phyloP scores from a whole-genome alignment of 23 red algal genomes.

The Gracilaria caudata region DNA sequence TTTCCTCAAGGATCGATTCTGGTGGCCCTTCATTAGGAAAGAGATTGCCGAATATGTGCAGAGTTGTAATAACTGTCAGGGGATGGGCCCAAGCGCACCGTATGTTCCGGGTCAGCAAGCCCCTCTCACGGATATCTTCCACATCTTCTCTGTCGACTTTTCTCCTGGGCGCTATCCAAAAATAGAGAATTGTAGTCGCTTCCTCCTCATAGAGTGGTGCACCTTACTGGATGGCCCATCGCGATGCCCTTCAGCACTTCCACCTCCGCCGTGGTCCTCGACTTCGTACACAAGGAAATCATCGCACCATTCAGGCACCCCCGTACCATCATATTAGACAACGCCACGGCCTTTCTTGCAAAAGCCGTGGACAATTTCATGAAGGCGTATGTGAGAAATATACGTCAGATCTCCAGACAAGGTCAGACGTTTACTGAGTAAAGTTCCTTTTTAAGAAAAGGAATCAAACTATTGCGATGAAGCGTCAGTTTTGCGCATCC shows the following conservation, averaged over 20 bases:
- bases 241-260: background rate
- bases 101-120: background rate
- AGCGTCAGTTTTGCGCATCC: no score
- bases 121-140: background rate
- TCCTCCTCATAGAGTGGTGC: background rate
- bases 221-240: slow-evolving; percentile 19
- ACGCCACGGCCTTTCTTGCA: background rate
- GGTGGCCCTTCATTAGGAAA: background rate
- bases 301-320: background rate
- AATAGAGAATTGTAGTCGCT: background rate
- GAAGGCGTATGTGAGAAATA: no score
- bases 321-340: background rate
- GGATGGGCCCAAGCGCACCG: no score
- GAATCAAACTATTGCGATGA: no score
- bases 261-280: background rate
- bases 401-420: no score
- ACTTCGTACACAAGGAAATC: background rate
- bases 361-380: background rate
- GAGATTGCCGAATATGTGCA: slow-evolving; percentile 13
- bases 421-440: no score
- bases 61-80: background rate
- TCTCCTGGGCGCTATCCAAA: background rate
- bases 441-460: no score
- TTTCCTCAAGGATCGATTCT: background rate
- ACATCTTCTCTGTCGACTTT: background rate